Conservation (phyloP, 768 basidiomycete species). For the Ephemerocybe angulata region DNA sequence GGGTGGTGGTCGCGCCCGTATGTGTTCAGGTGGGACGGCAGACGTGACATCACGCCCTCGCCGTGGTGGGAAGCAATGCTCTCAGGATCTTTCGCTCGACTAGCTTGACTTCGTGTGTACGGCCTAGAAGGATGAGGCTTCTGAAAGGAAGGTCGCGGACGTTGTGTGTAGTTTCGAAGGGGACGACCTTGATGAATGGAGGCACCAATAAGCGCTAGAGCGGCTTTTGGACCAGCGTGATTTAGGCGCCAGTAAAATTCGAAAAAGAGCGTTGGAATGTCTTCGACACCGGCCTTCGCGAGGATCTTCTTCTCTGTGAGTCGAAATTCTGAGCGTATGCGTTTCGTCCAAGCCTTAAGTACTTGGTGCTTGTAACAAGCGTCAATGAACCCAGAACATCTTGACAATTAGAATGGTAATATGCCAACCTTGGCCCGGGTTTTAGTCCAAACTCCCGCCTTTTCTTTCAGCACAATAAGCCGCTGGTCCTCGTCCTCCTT, state of each 20-base stretch:
- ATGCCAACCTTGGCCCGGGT: too few relatives aligned
- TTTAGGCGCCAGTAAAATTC: slow-evolving; percentile 1
- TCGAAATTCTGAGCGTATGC: not conserved
- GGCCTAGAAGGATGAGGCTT: too few relatives aligned
- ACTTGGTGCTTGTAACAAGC: not conserved
- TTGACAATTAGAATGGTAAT: too few relatives aligned
- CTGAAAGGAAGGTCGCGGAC: too few relatives aligned
- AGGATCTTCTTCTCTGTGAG: not conserved
- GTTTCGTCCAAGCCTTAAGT: not conserved
- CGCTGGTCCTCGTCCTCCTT: too few relatives aligned
- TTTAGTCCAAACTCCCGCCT: too few relatives aligned
- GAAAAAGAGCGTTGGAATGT: not conserved
- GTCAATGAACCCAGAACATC: not conserved
- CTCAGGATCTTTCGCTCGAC: not conserved
- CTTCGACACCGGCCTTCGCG: not conserved
- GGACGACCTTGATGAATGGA: too few relatives aligned
- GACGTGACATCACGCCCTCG: not conserved
- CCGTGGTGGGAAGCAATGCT: not conserved
- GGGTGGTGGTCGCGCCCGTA: too few relatives aligned
- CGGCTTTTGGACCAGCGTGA: not conserved
- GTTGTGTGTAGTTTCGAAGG: too few relatives aligned
- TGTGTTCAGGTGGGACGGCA: not conserved
- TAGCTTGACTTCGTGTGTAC: not conserved
- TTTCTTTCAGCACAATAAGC: too few relatives aligned
- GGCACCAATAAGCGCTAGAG: not conserved